A percentile compares a stretch with the other conserved stretches of the same genome.
phyloP scores from a whole-genome alignment of 2,329 filamentous ascomycete genomes.

The Fusarium chuoi region DNA sequence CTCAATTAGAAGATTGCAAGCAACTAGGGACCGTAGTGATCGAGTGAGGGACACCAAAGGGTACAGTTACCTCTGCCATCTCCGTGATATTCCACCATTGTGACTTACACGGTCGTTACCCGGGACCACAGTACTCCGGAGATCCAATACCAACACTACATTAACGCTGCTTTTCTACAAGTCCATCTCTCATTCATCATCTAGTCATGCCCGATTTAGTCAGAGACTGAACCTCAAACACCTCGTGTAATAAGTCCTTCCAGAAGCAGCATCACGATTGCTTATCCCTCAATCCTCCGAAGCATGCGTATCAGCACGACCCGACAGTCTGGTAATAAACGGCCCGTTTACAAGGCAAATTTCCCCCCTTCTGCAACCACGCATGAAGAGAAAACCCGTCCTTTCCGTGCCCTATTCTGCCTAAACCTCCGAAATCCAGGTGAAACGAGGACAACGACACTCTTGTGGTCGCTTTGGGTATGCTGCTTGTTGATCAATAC shows the following conservation, averaged over 20 bases:
- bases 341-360: slow-evolving; percentile 19
- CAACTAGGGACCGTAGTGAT: neutral
- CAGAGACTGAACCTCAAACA: neutral
- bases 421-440: slow-evolving; percentile 17
- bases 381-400: slow-evolving; percentile 7
- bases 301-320: slow-evolving; percentile 13
- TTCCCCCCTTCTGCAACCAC: neutral
- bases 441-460: slow-evolving; percentile 15
- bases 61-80: neutral
- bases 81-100: neutral
- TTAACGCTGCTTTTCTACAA: neutral
- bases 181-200: neutral
- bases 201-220: neutral
- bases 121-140: neutral
- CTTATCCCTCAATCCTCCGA: slow-evolving; percentile 1
- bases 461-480: slow-evolving; percentile 1
- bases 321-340: slow-evolving; percentile 31
- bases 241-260: neutral
- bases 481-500: slow-evolving; percentile 5
- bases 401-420: slow-evolving; percentile 13
- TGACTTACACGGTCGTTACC: neutral
- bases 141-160: neutral
- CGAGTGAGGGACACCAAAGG: neutral
- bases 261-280: neutral
- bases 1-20: neutral